Conservation (phyloP, 306 rosid species). For the Quercus engelmannii region DNA sequence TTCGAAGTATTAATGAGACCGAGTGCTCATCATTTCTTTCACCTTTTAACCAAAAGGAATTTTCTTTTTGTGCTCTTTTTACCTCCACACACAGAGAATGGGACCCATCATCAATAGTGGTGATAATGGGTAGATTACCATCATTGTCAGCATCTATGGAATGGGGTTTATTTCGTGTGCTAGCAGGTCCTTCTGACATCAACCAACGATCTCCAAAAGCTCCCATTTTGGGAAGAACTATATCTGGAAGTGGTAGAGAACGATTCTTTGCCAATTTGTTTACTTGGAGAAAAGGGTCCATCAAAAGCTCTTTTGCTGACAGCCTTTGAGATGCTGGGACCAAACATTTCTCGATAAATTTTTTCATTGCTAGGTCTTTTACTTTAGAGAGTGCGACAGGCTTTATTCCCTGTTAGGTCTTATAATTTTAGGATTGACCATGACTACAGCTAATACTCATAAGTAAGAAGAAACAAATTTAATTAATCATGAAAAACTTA, state of each 20-base stretch:
- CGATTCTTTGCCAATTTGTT: conserved; percentile 18
- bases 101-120: conserved; percentile 13
- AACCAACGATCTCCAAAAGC: conserved; percentile 44
- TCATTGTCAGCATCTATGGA: conserved; percentile 25
- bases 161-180: conserved; percentile 14
- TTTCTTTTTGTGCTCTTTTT: conserved; percentile 30
- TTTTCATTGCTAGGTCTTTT: conserved; percentile 55
- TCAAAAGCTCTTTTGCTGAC: conserved; percentile 83
- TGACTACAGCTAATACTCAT: no score
- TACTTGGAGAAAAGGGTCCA: conserved; percentile 71
- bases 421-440: no score
- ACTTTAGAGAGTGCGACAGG: conserved; percentile 78
- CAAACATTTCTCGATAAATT: conserved; percentile 80
- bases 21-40: conserved; percentile 36
- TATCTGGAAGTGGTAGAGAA: conserved; percentile 41
- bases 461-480: conserved; percentile 10
- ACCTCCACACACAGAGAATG: conserved; percentile 29
- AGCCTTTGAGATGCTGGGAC: conserved; percentile 70
- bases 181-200: conserved; percentile 53
- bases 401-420: conserved; percentile 62
- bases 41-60: conserved; percentile 39
- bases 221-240: conserved; percentile 47
- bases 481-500: conserved; percentile 32
- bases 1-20: conserved; percentile 39
- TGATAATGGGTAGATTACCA: conserved; percentile 30